Conservation (phyloP, 495 filamentous ascomycete genomes). For the Xylaria scruposa region DNA sequence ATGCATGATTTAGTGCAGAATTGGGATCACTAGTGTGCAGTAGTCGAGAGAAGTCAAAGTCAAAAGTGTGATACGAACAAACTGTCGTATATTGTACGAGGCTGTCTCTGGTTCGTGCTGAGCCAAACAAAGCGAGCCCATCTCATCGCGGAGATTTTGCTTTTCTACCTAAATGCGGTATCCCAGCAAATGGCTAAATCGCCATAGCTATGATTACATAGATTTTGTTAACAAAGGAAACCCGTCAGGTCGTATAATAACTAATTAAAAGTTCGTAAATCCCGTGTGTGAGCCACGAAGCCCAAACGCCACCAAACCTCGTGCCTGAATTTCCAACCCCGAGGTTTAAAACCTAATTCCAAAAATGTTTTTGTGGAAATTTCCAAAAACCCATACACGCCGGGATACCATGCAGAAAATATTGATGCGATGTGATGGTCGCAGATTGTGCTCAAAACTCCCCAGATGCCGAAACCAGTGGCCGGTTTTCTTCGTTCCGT, state of each 20-base stretch:
- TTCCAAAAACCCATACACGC: constrained; percentile 1
- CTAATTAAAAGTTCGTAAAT: neutral
- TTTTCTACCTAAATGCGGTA: neutral
- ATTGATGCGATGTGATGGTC: constrained; percentile 5
- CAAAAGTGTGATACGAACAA: neutral
- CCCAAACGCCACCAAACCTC: neutral
- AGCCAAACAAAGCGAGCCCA: neutral
- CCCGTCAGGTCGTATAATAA: constrained; percentile 13
- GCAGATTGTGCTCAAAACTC: constrained; percentile 19
- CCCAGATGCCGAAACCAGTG: constrained; percentile 19
- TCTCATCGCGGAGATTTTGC: constrained; percentile 12
- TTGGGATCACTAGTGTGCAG: neutral
- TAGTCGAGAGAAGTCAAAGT: neutral
- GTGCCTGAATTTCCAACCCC: neutral
- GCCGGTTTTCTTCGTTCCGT: constrained; percentile 18
- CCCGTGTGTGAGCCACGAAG: neutral
- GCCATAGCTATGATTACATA: constrained; percentile 4
- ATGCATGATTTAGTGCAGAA: neutral
- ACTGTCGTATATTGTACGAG: constrained; percentile 16
- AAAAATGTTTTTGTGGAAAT: neutral
- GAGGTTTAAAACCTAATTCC: neutral
- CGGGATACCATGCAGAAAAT: constrained; percentile 10
- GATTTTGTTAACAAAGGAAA: constrained; percentile 5
- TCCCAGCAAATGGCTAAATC: neutral
- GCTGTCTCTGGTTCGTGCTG: constrained; percentile 3